These are phyloP conservation scores for Hypoxylon cercidicola DNA, from an alignment of 495 filamentous ascomycete species.

Conservation along the genomic window DNA sequence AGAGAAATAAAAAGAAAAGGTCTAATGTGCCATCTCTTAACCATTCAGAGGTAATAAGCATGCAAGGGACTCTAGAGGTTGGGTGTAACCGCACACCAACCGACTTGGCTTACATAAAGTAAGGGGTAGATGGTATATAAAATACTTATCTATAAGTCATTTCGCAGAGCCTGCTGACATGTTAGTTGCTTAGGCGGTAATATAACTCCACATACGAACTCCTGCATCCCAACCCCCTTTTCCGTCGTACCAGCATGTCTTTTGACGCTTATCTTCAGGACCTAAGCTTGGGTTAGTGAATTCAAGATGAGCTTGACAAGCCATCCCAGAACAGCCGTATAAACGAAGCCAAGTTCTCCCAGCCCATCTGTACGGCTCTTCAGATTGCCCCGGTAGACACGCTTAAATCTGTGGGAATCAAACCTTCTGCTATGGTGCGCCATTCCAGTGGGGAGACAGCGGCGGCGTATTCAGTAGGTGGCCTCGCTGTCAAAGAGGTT, in stretches of 20 bases:
- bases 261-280: too few relatives aligned
- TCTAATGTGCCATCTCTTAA: too few relatives aligned
- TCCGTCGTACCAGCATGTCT: too few relatives aligned
- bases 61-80: too few relatives aligned
- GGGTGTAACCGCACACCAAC: too few relatives aligned
- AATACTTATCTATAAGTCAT: too few relatives aligned
- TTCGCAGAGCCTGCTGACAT: too few relatives aligned
- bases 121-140: too few relatives aligned
- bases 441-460: slow-evolving; percentile 69
- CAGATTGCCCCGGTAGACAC: slow-evolving; percentile 60
- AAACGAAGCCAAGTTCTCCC: slow-evolving; percentile 42
- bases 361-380: slow-evolving; percentile 54
- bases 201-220: slow-evolving; percentile 12
- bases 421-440: slow-evolving; percentile 57
- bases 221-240: not conserved
- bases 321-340: slow-evolving; percentile 18
- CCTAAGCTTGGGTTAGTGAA: not conserved
- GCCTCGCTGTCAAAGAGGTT: slow-evolving; percentile 48
- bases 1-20: too few relatives aligned
- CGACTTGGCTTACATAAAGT: too few relatives aligned
- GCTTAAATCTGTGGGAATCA: slow-evolving; percentile 56
- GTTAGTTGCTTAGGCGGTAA: too few relatives aligned
- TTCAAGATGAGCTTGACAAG: slow-evolving; percentile 11
- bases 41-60: too few relatives aligned
- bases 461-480: slow-evolving; percentile 54